phyloP scores from a whole-genome alignment of 352 stramenopile species.

The Pythium inflatum region DNA sequence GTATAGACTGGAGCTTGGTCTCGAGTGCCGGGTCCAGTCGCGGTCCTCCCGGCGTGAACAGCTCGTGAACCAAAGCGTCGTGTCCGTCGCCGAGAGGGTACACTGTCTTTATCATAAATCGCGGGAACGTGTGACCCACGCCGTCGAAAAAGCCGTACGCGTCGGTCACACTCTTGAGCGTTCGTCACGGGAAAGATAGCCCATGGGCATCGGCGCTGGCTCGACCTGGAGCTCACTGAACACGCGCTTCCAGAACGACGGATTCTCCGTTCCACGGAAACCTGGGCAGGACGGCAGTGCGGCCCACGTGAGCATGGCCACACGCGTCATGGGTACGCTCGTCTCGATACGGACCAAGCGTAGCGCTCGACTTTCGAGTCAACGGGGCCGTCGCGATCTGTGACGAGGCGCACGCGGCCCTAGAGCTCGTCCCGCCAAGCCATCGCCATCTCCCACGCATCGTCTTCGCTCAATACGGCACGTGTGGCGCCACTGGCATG shows the following conservation, averaged over 20 bases:
- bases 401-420: neutral
- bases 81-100: too few species aligned
- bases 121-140: neutral
- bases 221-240: neutral
- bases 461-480: too few species aligned
- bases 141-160: neutral
- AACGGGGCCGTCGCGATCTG: neutral
- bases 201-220: too few species aligned
- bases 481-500: too few species aligned
- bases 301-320: neutral
- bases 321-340: neutral
- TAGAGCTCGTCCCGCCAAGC: neutral
- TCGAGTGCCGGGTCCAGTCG: neutral
- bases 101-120: neutral
- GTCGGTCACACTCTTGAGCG: neutral
- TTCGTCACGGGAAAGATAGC: too few species aligned
- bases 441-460: too few species aligned
- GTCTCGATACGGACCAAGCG: constrained; percentile 5
- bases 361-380: neutral
- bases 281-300: neutral
- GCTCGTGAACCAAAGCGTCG: neutral
- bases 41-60: neutral
- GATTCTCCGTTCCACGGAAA: neutral
- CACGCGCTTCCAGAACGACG: neutral
- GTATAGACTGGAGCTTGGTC: neutral